Percentiles rank a stretch among this genome's conserved stretches.
These are phyloP conservation scores for Suillus fuscotomentosus DNA, from an alignment of 768 basidiomycete species.

Conservation along the genomic window DNA sequence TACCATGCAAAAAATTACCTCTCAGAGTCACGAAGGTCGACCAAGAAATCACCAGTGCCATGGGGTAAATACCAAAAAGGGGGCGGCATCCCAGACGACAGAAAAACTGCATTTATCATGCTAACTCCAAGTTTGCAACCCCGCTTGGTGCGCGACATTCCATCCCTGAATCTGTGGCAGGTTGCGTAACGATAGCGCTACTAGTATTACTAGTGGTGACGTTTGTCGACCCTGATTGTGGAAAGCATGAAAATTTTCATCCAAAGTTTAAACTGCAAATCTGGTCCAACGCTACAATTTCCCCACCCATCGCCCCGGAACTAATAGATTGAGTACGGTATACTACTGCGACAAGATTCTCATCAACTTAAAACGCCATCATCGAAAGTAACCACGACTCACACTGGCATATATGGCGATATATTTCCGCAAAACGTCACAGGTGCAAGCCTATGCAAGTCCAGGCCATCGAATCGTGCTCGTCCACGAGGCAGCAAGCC, in stretches of 20 bases:
- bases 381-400: neutral
- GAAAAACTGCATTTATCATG: neutral
- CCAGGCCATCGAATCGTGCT: neutral
- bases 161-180: neutral
- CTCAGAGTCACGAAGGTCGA: neutral
- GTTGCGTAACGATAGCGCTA: neutral
- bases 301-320: neutral
- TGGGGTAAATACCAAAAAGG: neutral
- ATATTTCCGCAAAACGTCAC: neutral
- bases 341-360: neutral
- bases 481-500: neutral
- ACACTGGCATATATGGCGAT: neutral
- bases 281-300: neutral
- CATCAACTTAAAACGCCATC: neutral
- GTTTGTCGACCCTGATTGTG: neutral
- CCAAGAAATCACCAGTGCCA: neutral
- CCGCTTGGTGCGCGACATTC: neutral
- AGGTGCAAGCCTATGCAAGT: neutral
- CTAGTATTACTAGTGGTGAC: neutral
- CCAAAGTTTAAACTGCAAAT: neutral
- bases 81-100: neutral
- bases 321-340: neutral
- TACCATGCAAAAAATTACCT: neutral
- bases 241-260: neutral
- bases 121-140: neutral